phyloP scores from a whole-genome alignment of 2,329 filamentous ascomycete species.

The Xylaria polymorpha region DNA sequence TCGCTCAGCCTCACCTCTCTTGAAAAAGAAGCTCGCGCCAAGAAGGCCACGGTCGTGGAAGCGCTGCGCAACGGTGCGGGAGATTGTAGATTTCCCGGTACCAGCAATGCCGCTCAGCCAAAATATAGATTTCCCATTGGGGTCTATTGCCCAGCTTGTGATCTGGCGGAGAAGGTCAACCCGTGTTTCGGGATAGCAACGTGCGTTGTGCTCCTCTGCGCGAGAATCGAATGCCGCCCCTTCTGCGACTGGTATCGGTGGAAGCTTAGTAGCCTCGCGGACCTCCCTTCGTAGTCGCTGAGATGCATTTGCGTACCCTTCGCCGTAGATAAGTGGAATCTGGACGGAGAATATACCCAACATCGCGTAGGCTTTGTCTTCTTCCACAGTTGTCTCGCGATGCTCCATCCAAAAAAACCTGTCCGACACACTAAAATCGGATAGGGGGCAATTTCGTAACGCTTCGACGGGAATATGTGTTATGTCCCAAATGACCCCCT shows the following conservation, averaged over 20 bases:
- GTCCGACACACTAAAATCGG: slow-evolving; percentile 7
- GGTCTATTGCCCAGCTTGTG: background rate
- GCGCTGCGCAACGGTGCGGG: background rate
- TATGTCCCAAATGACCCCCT: slow-evolving; percentile 1
- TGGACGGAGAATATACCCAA: slow-evolving; percentile 34
- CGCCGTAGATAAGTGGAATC: slow-evolving; percentile 12
- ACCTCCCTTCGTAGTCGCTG: background rate
- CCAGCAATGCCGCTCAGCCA: slow-evolving; percentile 22
- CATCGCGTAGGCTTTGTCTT: slow-evolving; percentile 39
- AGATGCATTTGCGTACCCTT: slow-evolving; percentile 7
- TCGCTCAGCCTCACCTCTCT: slow-evolving; percentile 17
- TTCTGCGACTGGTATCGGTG: slow-evolving; percentile 4
- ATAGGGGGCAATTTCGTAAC: background rate
- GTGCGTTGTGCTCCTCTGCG: slow-evolving; percentile 20
- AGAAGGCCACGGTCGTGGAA: background rate
- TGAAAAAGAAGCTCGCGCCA: slow-evolving; percentile 20
- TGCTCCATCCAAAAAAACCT: slow-evolving; percentile 15
- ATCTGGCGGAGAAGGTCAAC: slow-evolving; percentile 13
- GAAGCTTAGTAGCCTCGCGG: background rate
- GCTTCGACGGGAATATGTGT: slow-evolving; percentile 1
- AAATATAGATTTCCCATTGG: background rate
- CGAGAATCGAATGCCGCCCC: slow-evolving; percentile 15
- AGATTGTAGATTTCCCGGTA: slow-evolving; percentile 13
- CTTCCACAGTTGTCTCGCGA: slow-evolving; percentile 33
- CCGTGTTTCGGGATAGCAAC: slow-evolving; percentile 1